Evolutionary conservation across 306 rosid species (phyloP).

Genomic region (Abrus precatorius): DNA sequence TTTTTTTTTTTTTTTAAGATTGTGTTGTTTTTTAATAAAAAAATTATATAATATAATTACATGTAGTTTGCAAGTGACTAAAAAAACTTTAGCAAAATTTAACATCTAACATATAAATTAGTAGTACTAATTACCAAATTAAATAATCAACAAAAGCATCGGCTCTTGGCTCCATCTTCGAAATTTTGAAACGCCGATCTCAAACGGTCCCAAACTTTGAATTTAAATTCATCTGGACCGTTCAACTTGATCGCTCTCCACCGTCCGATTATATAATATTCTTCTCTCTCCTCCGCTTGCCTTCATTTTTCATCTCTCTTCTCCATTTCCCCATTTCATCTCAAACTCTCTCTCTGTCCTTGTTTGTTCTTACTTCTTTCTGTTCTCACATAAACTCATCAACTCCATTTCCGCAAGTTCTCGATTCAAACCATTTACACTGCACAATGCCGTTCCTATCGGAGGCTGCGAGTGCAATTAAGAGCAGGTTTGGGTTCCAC

Average conservation of each 20-base stretch:
- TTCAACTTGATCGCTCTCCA: slow-evolving; percentile 40
- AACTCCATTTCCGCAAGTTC: neutral
- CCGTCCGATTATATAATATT: slow-evolving; percentile 51
- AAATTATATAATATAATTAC: too few species aligned
- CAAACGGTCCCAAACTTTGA: slow-evolving; percentile 64
- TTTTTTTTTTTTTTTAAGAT: too few species aligned
- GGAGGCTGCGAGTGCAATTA: slow-evolving; percentile 86
- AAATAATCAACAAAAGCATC: neutral
- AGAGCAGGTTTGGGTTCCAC: slow-evolving; percentile 86
- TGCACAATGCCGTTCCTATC: slow-evolving; percentile 77
- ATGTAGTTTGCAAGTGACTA: too few species aligned
- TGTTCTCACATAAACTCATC: slow-evolving; percentile 17
- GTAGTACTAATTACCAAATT: too few species aligned
- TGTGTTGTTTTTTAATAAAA: too few species aligned
- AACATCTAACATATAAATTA: too few species aligned
- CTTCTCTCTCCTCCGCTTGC: slow-evolving; percentile 34
- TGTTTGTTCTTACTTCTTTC: neutral
- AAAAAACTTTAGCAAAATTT: too few species aligned
- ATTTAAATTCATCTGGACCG: slow-evolving; percentile 52
- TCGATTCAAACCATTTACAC: neutral
- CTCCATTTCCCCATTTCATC: neutral
- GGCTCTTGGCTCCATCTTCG: slow-evolving; percentile 51
- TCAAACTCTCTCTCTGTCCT: neutral
- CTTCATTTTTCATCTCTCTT: neutral
- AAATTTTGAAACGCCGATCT: slow-evolving; percentile 56